Evolutionary conservation across 306 rosid genomes (phyloP), one percentile per base, ranked within the genome.

Genomic region (Carpinus fangiana): DNA sequence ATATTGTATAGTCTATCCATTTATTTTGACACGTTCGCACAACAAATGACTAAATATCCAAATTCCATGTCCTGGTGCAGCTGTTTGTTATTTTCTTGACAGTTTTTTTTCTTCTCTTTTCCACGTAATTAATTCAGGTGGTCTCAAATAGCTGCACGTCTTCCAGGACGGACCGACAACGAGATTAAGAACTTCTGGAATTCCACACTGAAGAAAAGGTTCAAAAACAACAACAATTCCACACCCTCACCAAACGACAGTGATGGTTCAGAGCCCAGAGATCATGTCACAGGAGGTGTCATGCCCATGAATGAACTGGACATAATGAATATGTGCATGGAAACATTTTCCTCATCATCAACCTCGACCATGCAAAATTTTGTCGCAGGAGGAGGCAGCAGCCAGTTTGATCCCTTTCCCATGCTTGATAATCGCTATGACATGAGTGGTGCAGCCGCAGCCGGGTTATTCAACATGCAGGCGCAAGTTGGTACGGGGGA

Each of bases 101-200:
- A 23, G 26, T 23, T 23, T 23, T 23, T 4, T 73, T 65, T 57
- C 62, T 0, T 17, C 13, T 16, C 72, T 23, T 70, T 57, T 62
- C 9, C 23, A 16, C 0, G 4, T 17, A 12, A 38, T 18, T 69
- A 62, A 82, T 1, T 80, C 81, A 94, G 98, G 84, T 94, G 98
- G 98, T 94, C 98, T 80, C 98, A 94, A 68, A 94, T 94, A 53
- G 98, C 98, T 1, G 93, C 96, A 51, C 96, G 96, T 75, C 94
- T 94, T 23, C 98, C 98, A 0, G 98, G 98, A 76, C 89, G 98
- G 23, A 94, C 98, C 0, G 98, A 94, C 87, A 94, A 94, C 16
- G 98, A 94, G 76, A 94, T 94, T 7, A 94, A 94, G 88, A 94
- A 94, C 36, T 92, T 92, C n/a, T 94, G 98, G 98, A 94, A 94